These are phyloP conservation scores for Candida peoriensis DNA, from an alignment of 805 yeast species.

Conservation along the genomic window DNA sequence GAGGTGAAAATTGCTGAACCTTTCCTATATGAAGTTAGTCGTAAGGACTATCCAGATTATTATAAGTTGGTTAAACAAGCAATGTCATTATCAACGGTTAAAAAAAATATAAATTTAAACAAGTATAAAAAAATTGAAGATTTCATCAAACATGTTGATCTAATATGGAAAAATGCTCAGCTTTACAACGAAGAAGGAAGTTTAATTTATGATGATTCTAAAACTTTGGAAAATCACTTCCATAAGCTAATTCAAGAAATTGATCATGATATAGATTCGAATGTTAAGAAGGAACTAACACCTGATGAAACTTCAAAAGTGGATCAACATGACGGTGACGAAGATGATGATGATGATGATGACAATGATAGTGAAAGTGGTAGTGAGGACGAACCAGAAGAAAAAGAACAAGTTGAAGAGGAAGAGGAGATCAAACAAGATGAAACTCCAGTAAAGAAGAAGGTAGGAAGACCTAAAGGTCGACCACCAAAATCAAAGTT, in stretches of 20 bases:
- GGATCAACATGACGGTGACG: conserved; percentile 11
- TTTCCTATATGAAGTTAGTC: conserved; percentile 70
- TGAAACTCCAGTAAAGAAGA: conserved; percentile 2
- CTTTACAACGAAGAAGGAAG: conserved; percentile 71
- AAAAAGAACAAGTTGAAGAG: not conserved
- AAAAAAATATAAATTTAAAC: conserved; percentile 45
- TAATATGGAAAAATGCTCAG: conserved; percentile 77
- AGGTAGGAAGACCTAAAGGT: conserved; percentile 3
- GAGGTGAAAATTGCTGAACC: conserved; percentile 52
- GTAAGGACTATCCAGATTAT: conserved; percentile 74
- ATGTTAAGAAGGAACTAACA: no score
- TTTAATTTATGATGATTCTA: conserved; percentile 67
- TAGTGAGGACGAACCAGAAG: not conserved
- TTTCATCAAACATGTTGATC: conserved; percentile 51
- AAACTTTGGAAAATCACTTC: conserved; percentile 49
- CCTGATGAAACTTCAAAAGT: no score
- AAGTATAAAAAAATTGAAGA: conserved; percentile 50
- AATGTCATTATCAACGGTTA: conserved; percentile 62
- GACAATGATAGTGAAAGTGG: not conserved
- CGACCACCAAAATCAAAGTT: conserved; percentile 2
- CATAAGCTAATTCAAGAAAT: conserved; percentile 31
- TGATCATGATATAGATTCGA: conserved; percentile 14
- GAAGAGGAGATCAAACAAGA: no score
- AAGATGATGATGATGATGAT: conserved; percentile 4
- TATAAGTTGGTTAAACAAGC: conserved; percentile 67